Percentiles rank a stretch among this genome's conserved stretches.
These are phyloP conservation scores for Tolypocladium guangdongense DNA, from an alignment of 2,329 filamentous ascomycete genomes.

Conservation along the genomic window DNA sequence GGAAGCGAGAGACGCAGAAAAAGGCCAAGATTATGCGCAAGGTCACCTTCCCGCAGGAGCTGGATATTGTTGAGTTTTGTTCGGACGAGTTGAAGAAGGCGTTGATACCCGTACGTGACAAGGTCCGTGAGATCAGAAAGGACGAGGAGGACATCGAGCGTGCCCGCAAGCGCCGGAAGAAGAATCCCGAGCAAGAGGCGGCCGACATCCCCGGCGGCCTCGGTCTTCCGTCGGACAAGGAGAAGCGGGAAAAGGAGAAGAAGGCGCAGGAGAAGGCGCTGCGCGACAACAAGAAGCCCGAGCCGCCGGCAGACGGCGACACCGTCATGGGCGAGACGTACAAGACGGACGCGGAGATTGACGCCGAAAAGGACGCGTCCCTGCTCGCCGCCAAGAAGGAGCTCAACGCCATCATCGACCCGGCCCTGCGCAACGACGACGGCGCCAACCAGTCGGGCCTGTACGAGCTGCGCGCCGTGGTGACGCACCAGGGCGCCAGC, in stretches of 20 bases:
- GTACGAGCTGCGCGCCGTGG: conserved; percentile 87
- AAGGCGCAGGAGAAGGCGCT: conserved; percentile 35
- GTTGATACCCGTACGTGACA: conserved; percentile 86
- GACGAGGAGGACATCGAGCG: conserved; percentile 91
- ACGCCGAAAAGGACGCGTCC: conserved; percentile 68
- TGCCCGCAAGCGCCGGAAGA: conserved; percentile 83
- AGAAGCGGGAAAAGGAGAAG: conserved; percentile 39
- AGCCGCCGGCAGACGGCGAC: conserved; percentile 45
- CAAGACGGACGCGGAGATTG: conserved; percentile 91
- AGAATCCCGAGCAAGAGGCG: conserved; percentile 35
- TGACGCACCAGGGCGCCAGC: conserved; percentile 93
- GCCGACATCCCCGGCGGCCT: conserved; percentile 34
- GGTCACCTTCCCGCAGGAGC: conserved; percentile 87
- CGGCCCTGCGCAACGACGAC: conserved; percentile 62
- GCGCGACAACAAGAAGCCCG: conserved; percentile 22
- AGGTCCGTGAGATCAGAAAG: conserved; percentile 88
- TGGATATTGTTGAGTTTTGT: conserved; percentile 92
- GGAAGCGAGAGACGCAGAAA: conserved; percentile 90
- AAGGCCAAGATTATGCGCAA: conserved; percentile 99
- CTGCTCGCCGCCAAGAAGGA: conserved; percentile 80
- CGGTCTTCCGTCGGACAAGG: conserved; percentile 38
- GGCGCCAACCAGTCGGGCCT: conserved; percentile 88
- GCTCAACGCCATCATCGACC: conserved; percentile 65
- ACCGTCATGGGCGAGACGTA: conserved; percentile 65
- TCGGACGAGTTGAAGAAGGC: conserved; percentile 77